phyloP scores from a whole-genome alignment of 331 rosid genomes.

The Acacia concinna region DNA sequence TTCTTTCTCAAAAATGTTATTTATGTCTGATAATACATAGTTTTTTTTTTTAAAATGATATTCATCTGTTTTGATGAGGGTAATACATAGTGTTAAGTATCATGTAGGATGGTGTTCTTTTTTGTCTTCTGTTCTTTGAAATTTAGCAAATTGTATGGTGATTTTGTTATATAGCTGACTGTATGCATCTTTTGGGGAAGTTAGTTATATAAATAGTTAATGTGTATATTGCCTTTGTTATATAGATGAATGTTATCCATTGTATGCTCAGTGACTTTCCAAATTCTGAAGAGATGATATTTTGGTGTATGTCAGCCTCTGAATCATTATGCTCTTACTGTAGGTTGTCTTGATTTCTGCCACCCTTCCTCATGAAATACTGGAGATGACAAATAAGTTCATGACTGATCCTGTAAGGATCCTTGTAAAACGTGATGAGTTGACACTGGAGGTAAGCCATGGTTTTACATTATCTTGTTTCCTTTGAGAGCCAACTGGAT shows the following conservation, averaged over 20 bases:
- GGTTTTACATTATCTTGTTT: conserved; percentile 2
- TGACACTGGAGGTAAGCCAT: conserved; percentile 83
- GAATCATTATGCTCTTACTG: conserved; percentile 28
- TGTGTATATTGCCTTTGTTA: conserved; percentile 10
- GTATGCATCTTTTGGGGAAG: neutral
- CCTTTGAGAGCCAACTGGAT: conserved; percentile 19
- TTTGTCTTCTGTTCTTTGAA: neutral
- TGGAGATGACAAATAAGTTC: conserved; percentile 94
- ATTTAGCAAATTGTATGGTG: neutral
- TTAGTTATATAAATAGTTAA: neutral
- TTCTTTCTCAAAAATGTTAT: neutral
- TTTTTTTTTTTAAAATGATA: no score
- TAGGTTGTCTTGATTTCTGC: conserved; percentile 96
- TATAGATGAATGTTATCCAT: conserved; percentile 5
- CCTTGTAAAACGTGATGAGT: conserved; percentile 98
- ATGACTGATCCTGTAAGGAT: conserved; percentile 98
- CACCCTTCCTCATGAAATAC: conserved; percentile 96
- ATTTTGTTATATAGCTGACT: neutral
- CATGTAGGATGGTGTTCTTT: neutral
- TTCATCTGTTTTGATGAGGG: no score
- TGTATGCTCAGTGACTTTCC: neutral
- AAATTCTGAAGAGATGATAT: conserved; percentile 2
- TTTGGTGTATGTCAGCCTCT: conserved; percentile 15
- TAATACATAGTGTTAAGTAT: neutral
- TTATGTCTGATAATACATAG: neutral